These are phyloP conservation scores for Nicotiana tomentosiformis DNA, from an alignment of 257 asterid genomes.

Conservation along the genomic window DNA sequence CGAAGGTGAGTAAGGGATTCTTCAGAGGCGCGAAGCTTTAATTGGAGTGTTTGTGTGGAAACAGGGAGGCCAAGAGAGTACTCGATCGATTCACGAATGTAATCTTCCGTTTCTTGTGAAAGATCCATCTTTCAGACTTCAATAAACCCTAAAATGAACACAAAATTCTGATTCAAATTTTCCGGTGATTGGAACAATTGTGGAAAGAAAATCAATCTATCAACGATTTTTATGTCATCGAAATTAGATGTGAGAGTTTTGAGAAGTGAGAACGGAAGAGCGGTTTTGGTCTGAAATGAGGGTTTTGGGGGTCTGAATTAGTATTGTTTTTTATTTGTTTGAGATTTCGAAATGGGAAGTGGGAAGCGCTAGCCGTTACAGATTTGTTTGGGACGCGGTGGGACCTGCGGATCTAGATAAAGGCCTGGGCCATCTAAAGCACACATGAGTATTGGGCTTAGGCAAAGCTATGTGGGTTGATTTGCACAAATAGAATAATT, in stretches of 20 bases:
- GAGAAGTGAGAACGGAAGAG: slow-evolving; percentile 4
- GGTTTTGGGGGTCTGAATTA: slow-evolving; percentile 17
- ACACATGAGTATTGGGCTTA: too few species aligned
- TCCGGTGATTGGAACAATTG: background rate
- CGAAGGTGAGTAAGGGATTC: slow-evolving; percentile 43
- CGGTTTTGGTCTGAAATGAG: slow-evolving; percentile 3
- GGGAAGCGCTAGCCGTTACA: slow-evolving; percentile 30
- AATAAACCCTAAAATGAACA: background rate
- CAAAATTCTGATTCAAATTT: background rate
- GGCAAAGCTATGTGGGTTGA: too few species aligned
- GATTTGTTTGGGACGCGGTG: background rate
- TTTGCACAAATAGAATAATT: too few species aligned
- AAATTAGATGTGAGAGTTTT: background rate
- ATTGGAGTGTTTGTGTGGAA: slow-evolving; percentile 47
- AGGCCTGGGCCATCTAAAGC: too few species aligned
- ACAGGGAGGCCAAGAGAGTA: slow-evolving; percentile 67
- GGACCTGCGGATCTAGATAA: too few species aligned
- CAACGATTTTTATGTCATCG: background rate
- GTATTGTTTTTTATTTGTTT: background rate
- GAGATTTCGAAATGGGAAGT: slow-evolving; percentile 14
- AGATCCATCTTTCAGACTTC: slow-evolving; percentile 47
- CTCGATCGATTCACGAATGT: slow-evolving; percentile 73
- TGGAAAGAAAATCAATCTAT: background rate
- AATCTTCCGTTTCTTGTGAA: slow-evolving; percentile 68
- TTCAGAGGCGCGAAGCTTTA: slow-evolving; percentile 65